Percentiles rank a stretch among this genome's conserved stretches.
Conservation (phyloP, 495 filamentous ascomycete genomes). For the Xylaria grammica region DNA sequence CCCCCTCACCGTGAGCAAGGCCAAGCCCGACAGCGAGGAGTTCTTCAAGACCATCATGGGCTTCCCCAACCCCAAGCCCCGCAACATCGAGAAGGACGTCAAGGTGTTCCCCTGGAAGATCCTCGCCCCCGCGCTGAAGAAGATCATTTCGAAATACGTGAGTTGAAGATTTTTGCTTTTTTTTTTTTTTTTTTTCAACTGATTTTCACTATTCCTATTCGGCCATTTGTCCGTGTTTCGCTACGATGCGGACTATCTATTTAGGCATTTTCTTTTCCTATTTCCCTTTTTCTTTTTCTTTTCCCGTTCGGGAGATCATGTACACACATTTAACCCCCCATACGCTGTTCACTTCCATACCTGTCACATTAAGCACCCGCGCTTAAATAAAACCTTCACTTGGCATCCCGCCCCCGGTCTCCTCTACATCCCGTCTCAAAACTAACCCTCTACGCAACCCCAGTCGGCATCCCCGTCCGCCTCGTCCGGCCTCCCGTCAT, state of each 20-base stretch:
- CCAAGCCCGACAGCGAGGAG: conserved; percentile 86
- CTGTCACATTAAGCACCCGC: too few species aligned
- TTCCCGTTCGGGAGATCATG: neutral
- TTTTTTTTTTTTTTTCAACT: neutral
- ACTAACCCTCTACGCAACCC: neutral
- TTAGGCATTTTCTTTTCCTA: neutral
- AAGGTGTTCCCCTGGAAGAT: conserved; percentile 97
- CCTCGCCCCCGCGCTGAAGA: conserved; percentile 80
- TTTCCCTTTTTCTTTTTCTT: neutral
- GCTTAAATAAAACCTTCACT: too few species aligned
- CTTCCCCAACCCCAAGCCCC: conserved; percentile 91
- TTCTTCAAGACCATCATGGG: conserved; percentile 99
- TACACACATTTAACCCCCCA: neutral
- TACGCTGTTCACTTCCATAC: too few species aligned
- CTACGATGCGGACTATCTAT: too few species aligned
- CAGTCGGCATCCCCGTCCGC: conserved; percentile 36
- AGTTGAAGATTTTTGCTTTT: conserved; percentile 22
- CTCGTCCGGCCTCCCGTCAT: conserved; percentile 41
- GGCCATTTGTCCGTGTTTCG: too few species aligned
- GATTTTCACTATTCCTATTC: neutral
- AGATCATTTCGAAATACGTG: conserved; percentile 95
- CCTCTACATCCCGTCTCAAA: neutral
- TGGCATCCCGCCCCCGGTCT: too few species aligned
- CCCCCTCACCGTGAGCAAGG: conserved; percentile 89
- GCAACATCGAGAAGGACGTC: conserved; percentile 98